Conservation (phyloP, 2,329 filamentous ascomycete species). For the Anisogramma anomala region DNA sequence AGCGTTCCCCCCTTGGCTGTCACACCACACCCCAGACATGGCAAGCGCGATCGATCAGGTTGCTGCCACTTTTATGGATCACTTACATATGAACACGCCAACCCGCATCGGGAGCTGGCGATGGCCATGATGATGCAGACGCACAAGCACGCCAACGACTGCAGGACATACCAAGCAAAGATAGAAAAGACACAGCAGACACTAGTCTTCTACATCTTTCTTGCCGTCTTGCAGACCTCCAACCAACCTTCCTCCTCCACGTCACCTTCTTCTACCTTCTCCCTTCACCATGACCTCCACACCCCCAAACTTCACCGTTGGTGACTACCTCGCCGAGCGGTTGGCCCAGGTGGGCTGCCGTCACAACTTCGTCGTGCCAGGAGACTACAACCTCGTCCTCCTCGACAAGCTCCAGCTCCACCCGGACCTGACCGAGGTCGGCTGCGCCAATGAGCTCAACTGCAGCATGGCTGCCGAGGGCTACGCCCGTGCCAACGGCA, state of each 20-base stretch:
- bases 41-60: slow-evolving; percentile 6
- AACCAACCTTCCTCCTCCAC: not conserved
- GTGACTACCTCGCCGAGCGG: slow-evolving; percentile 21
- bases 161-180: slow-evolving; percentile 3
- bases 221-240: not conserved
- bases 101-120: slow-evolving; percentile 8
- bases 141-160: no score
- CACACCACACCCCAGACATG: not conserved
- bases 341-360: slow-evolving; percentile 18
- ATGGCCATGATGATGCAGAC: no score
- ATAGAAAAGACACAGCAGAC: not conserved
- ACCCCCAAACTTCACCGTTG: slow-evolving; percentile 17
- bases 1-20: not conserved
- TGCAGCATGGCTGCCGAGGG: slow-evolving; percentile 22
- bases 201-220: not conserved
- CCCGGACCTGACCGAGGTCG: slow-evolving; percentile 19
- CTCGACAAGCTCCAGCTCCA: slow-evolving; percentile 21
- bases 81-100: slow-evolving; percentile 7
- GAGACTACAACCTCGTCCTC: slow-evolving; percentile 23
- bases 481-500: slow-evolving; percentile 21
- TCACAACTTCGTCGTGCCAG: slow-evolving; percentile 21
- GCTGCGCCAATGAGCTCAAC: slow-evolving; percentile 23
- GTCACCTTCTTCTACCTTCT: not conserved
- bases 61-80: slow-evolving; percentile 11
- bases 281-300: slow-evolving; percentile 6